phyloP scores from a whole-genome alignment of 306 rosid genomes.

The Canavalia ensiformis region DNA sequence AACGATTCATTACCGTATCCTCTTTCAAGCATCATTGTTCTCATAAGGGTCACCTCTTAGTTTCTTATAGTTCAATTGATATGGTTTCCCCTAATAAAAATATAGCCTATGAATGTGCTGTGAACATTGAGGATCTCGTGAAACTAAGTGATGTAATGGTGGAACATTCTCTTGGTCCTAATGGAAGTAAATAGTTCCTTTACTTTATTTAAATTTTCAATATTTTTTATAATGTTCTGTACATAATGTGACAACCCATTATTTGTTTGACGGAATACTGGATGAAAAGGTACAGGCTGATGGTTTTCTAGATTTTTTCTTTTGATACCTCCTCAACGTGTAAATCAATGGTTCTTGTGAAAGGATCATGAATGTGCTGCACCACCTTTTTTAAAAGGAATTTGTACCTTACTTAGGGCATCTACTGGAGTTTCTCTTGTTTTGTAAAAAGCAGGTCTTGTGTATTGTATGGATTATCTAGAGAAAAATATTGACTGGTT shows the following conservation, averaged over 20 bases:
- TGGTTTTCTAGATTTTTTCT: conserved; percentile 27
- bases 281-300: conserved; percentile 15
- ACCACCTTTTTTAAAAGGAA: not conserved
- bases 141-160: conserved; percentile 85
- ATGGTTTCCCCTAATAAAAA: conserved; percentile 52
- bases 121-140: conserved; percentile 83
- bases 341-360: conserved; percentile 14
- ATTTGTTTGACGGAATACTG: not conserved
- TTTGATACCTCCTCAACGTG: conserved; percentile 8
- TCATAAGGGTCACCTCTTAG: conserved; percentile 9
- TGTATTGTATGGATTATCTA: conserved; percentile 93
- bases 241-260: not conserved
- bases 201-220: not conserved
- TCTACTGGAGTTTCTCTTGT: conserved; percentile 43
- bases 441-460: conserved; percentile 72
- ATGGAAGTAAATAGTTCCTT: conserved; percentile 69
- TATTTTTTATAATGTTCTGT: not conserved
- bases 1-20: conserved; percentile 96
- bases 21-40: conserved; percentile 17
- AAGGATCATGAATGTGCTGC: conserved; percentile 14
- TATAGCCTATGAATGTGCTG: conserved; percentile 84
- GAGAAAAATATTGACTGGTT: conserved; percentile 97
- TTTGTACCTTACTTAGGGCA: conserved; percentile 28
- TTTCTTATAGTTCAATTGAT: conserved; percentile 30
- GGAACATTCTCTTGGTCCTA: conserved; percentile 93